Base-by-base conservation (phyloP, 257 asterid genomes). In the Fraxinus quadrangulata region DNA sequence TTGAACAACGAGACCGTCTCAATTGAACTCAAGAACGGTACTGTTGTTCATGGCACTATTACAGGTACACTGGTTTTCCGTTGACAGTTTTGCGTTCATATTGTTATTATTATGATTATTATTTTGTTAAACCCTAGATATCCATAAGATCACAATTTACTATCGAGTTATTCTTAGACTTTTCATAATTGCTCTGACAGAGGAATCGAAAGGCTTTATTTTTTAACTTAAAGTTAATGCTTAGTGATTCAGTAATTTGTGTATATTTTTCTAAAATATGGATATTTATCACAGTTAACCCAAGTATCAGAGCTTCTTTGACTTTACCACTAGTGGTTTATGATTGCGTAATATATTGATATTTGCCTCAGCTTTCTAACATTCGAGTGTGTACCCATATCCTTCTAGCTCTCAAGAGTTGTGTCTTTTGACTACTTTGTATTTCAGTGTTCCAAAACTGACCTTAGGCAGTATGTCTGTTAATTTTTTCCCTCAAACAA, bases 1-100 rank as follows among this genome's bases (percentile, higher is more conserved):
- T 70, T 87, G 84, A 87, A 84, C 87, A 84, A 84, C 54, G 90
- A 87, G 75, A 87, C 90, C 12, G 90, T 87, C 34, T 84, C 88
- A 6, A 84, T 87, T 61, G 88, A 87, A 54, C 86, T 86, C 21
- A 86, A 86, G 81, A 86, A 86, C 26, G 90, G 90, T 70, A 82
- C 86, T 37, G 80, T 86, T 40, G 90, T 84, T 54, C 79, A 84
- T 26, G 90, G 90, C 23, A 86, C 90, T 16, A 84, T 86, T 37
- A 82, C 73, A 9, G 90, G 90, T 80, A 66, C 61, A 59, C 51
- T 34, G n/a, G 42, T 34, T 13, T 42, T 23, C 36, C 19, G 0
- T 54, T 47, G n/a, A 31, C 40, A 28, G 59, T 42, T 54, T 51
- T 19, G 21, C 21, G 6, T 3, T 54, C 67, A 56, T 3, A 30